Percentiles rank a stretch among this genome's conserved stretches.
phyloP scores from a whole-genome alignment of 495 filamentous ascomycete species.

The Cryomyces antarcticus region DNA sequence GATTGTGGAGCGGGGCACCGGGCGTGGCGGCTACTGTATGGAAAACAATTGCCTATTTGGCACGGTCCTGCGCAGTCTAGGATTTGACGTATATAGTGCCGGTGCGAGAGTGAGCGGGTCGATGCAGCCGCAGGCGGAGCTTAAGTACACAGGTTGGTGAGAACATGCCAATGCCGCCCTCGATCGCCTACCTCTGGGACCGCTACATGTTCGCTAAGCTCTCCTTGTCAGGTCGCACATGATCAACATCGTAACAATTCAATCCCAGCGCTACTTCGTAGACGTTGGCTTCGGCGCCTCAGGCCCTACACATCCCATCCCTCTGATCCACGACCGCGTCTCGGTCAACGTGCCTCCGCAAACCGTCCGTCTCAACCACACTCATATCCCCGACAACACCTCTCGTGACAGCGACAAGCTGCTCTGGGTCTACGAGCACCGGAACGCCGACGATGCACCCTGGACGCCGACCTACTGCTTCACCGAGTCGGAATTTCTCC shows the following conservation, averaged over 20 bases:
- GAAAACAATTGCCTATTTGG: slow-evolving; percentile 52
- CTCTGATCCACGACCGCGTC: slow-evolving; percentile 22
- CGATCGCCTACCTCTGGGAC: too few species aligned
- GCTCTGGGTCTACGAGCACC: slow-evolving; percentile 44
- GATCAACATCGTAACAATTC: slow-evolving; percentile 44
- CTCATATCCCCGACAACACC: slow-evolving; percentile 26
- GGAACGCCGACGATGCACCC: slow-evolving; percentile 20
- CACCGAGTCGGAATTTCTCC: slow-evolving; percentile 37
- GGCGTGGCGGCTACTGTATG: slow-evolving; percentile 63
- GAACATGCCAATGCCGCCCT: not conserved
- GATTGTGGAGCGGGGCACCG: slow-evolving; percentile 29
- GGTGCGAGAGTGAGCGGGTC: slow-evolving; percentile 18
- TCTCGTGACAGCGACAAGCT: slow-evolving; percentile 18
- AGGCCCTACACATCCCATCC: slow-evolving; percentile 35
- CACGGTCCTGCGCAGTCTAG: slow-evolving; percentile 38
- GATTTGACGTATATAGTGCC: slow-evolving; percentile 34
- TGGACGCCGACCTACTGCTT: slow-evolving; percentile 44
- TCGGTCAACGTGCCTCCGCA: slow-evolving; percentile 26
- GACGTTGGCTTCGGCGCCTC: slow-evolving; percentile 57
- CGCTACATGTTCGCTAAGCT: not conserved
- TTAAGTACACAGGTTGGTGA: not conserved
- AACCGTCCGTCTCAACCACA: slow-evolving; percentile 26
- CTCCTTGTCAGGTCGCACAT: slow-evolving; percentile 33
- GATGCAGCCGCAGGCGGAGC: not conserved
- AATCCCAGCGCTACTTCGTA: slow-evolving; percentile 30